Conservation (phyloP, 768 basidiomycete genomes). For the Obba rivulosa region DNA sequence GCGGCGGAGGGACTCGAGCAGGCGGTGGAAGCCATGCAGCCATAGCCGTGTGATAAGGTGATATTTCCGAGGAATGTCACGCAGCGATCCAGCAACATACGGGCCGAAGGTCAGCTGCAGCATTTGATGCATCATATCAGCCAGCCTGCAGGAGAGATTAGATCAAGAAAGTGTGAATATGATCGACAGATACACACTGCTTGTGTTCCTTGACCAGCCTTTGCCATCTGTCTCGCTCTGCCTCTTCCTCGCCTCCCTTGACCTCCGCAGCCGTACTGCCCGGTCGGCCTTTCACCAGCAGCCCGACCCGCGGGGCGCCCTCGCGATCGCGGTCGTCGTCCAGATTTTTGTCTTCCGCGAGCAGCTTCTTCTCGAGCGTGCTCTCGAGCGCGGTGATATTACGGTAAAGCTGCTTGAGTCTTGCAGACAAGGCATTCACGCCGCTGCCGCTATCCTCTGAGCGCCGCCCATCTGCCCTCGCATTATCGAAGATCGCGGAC, state of each 20-base stretch:
- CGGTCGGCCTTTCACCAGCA: constrained; percentile 30
- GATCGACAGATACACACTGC: constrained; percentile 45
- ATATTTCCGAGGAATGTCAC: constrained; percentile 88
- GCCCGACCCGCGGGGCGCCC: constrained; percentile 36
- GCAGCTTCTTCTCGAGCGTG: constrained; percentile 52
- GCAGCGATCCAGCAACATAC: constrained; percentile 80
- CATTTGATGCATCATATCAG: constrained; percentile 86
- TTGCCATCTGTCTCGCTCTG: constrained; percentile 59
- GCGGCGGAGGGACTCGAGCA: constrained; percentile 86
- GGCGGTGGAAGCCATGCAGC: constrained; percentile 85
- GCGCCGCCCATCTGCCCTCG: constrained; percentile 44
- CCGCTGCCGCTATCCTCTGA: constrained; percentile 34
- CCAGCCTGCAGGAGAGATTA: constrained; percentile 49
- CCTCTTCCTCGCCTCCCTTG: constrained; percentile 50
- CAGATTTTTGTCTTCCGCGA: constrained; percentile 39
- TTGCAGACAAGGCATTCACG: constrained; percentile 63
- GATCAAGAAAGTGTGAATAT: background rate
- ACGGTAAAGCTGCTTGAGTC: constrained; percentile 82
- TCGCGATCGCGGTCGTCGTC: constrained; percentile 21
- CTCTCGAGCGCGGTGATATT: constrained; percentile 75
- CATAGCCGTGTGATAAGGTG: constrained; percentile 93
- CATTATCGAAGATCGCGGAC: constrained; percentile 62
- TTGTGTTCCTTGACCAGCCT: constrained; percentile 78
- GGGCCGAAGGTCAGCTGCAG: constrained; percentile 83
- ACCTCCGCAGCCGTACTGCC: constrained; percentile 25